Percentiles rank a stretch among this genome's conserved stretches.
Evolutionary conservation across 108 stramenopile genomes (phyloP).

Genomic region (Cyclotella baltica): DNA sequence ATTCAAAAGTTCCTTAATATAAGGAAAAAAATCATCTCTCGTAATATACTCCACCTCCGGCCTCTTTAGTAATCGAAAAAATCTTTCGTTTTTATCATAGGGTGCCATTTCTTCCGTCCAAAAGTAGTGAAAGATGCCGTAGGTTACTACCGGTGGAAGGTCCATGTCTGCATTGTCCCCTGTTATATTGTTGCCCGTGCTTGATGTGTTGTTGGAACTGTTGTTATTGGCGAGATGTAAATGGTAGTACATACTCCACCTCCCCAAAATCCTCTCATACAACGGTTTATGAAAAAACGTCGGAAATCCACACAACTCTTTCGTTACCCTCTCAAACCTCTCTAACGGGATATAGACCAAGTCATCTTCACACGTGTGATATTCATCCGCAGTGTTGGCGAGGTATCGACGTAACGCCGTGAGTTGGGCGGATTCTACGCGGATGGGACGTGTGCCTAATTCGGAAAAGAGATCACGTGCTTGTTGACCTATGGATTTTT

Average conservation of each 20-base stretch:
- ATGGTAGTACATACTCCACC: constrained; percentile 58
- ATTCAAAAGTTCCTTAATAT: constrained; percentile 88
- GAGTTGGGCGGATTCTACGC: background rate
- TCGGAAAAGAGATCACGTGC: constrained; percentile 41
- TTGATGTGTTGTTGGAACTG: too few relatives aligned
- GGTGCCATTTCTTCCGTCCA: constrained; percentile 93
- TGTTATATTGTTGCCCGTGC: too few relatives aligned
- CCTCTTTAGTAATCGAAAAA: constrained; percentile 92
- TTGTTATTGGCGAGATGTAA: background rate
- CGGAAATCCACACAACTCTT: constrained; percentile 91
- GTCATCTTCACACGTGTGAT: constrained; percentile 38
- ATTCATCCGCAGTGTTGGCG: constrained; percentile 6
- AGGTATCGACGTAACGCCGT: constrained; percentile 4
- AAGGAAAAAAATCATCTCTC: constrained; percentile 94
- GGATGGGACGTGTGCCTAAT: constrained; percentile 29
- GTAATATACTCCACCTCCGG: constrained; percentile 79
- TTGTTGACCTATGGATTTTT: constrained; percentile 30
- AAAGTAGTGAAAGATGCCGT: constrained; percentile 78
- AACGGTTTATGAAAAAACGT: constrained; percentile 93
- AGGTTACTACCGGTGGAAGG: constrained; percentile 53
- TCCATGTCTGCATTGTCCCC: constrained; percentile 4
- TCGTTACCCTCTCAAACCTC: constrained; percentile 90
- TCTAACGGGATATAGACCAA: constrained; percentile 61
- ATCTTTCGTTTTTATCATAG: constrained; percentile 89
- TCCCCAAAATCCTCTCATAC: constrained; percentile 77